Evolutionary conservation across 1,284 basidiomycete genomes (phyloP).

Genomic region (Mycena sp.): DNA sequence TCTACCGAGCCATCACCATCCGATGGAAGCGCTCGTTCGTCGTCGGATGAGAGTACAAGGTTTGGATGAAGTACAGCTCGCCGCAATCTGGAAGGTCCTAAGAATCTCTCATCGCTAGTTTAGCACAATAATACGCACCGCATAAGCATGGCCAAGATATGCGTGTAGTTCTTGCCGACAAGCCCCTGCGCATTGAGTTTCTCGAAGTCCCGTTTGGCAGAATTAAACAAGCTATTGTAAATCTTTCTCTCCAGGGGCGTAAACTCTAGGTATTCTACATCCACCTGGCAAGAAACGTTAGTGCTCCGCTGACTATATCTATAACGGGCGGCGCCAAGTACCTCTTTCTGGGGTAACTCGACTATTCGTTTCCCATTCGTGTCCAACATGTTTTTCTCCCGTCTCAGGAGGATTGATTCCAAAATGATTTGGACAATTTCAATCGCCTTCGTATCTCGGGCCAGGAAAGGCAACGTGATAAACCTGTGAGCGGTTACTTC

Average conservation of each 20-base stretch:
- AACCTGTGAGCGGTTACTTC: constrained; percentile 60
- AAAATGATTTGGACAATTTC: constrained; percentile 94
- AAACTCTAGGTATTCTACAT: constrained; percentile 79
- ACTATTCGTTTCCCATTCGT: constrained; percentile 90
- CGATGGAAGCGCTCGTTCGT: constrained; percentile 53
- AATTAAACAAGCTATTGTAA: constrained; percentile 80
- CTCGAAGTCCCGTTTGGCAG: constrained; percentile 79
- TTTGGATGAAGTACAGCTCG: constrained; percentile 89
- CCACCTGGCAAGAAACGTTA: constrained; percentile 51
- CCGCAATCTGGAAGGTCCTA: constrained; percentile 65
- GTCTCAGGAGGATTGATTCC: constrained; percentile 87
- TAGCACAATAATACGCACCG: constrained; percentile 60
- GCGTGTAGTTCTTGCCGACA: constrained; percentile 87
- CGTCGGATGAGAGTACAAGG: constrained; percentile 69
- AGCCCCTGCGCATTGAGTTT: constrained; percentile 79
- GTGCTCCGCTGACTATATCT: not conserved
- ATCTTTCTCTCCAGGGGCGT: constrained; percentile 81
- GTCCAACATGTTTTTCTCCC: constrained; percentile 96
- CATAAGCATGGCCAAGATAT: constrained; percentile 93
- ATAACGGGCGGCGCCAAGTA: constrained; percentile 40
- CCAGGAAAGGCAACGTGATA: constrained; percentile 89
- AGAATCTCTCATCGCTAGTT: constrained; percentile 7
- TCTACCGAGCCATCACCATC: constrained; percentile 57
- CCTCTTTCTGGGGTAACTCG: constrained; percentile 87
- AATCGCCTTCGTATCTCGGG: constrained; percentile 88